Evolutionary conservation across 2,329 filamentous ascomycete genomes (phyloP).

Genomic region (Xylariaceae sp.): DNA sequence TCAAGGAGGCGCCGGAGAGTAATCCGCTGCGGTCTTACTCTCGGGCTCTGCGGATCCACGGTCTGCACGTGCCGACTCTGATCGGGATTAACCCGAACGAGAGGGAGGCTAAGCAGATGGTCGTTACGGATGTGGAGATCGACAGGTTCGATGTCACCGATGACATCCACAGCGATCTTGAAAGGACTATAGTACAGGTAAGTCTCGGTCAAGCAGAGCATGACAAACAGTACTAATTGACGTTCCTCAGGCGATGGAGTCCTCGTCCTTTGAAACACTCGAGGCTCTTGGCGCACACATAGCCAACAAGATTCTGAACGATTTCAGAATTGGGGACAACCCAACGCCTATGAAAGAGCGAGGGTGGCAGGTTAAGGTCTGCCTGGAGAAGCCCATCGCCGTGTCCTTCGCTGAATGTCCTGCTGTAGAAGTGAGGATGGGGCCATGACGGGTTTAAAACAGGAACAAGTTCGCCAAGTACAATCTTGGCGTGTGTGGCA

Average conservation of each 20-base stretch:
- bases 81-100: conserved; percentile 77
- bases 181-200: conserved; percentile 65
- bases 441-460: conserved; percentile 21
- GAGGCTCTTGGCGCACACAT: conserved; percentile 60
- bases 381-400: conserved; percentile 72
- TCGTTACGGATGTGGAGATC: conserved; percentile 65
- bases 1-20: conserved; percentile 32
- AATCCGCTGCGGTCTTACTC: conserved; percentile 36
- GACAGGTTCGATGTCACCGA: conserved; percentile 50
- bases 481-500: not conserved
- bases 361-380: conserved; percentile 59
- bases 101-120: conserved; percentile 65
- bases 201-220: conserved; percentile 23
- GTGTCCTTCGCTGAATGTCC: conserved; percentile 74
- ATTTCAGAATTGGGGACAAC: conserved; percentile 41
- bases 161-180: conserved; percentile 60
- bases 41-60: conserved; percentile 53
- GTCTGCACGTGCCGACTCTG: conserved; percentile 65
- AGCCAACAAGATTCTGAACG: conserved; percentile 48
- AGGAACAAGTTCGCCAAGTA: not conserved
- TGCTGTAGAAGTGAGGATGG: conserved; percentile 59
- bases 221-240: not conserved
- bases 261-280: conserved; percentile 64
- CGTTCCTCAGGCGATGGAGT: conserved; percentile 50
- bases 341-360: conserved; percentile 42